Conservation (phyloP, 2,329 filamentous ascomycete genomes). For the Talaromyces piceae region DNA sequence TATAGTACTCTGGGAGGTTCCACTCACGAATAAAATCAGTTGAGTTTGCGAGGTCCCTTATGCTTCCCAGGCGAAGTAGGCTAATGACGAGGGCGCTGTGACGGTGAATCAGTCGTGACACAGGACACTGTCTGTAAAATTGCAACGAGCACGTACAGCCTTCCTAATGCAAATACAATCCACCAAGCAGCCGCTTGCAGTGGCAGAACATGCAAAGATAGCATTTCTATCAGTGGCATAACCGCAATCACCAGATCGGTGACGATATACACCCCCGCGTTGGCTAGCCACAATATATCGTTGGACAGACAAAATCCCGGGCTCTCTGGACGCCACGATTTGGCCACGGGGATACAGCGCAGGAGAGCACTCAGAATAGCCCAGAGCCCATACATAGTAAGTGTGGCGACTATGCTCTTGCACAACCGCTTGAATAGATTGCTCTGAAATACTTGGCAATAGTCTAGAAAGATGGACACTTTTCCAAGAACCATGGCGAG, state of each 20-base stretch:
- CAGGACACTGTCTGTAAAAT: constrained; percentile 9
- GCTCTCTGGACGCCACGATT: constrained; percentile 26
- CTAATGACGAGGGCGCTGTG: constrained; percentile 21
- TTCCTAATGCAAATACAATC: constrained; percentile 35
- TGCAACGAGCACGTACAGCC: constrained; percentile 31
- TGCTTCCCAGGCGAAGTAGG: constrained; percentile 24
- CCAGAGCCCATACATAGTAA: constrained; percentile 30
- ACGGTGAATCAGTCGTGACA: constrained; percentile 10
- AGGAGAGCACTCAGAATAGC: constrained; percentile 29
- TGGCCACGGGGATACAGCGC: constrained; percentile 30
- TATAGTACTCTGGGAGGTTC: too few relatives aligned
- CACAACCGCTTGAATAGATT: constrained; percentile 28
- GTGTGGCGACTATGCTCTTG: constrained; percentile 29
- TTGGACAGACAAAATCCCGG: constrained; percentile 31
- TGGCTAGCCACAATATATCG: constrained; percentile 38
- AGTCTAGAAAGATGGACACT: constrained; percentile 43
- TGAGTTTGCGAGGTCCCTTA: constrained; percentile 27
- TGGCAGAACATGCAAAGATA: constrained; percentile 32
- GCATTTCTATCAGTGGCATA: constrained; percentile 40
- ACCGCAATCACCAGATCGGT: constrained; percentile 38
- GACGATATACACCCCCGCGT: constrained; percentile 37
- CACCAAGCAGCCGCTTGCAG: constrained; percentile 37
- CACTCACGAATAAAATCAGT: constrained; percentile 29
- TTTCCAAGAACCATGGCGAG: constrained; percentile 36
- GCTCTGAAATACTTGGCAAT: constrained; percentile 39